phyloP scores from a whole-genome alignment of 163 green algal genomes.

The Scenedesmus sp. region DNA sequence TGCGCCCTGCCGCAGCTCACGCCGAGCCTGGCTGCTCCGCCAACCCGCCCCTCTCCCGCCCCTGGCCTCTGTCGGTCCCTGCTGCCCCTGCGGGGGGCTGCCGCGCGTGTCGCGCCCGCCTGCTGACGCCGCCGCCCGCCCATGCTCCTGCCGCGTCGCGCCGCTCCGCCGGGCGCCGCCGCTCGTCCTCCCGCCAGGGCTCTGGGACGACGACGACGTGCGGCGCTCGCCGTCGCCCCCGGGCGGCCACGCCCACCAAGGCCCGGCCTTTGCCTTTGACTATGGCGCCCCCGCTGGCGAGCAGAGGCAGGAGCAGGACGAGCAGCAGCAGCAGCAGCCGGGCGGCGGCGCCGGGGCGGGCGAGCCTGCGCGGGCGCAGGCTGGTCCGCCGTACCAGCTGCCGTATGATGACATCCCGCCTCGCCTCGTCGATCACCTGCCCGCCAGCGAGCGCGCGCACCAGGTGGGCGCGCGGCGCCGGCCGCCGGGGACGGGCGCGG shows the following conservation, averaged over 20 bases:
- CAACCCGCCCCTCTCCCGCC: too few relatives aligned
- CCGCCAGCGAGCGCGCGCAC: conserved; percentile 48
- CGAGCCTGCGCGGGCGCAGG: neutral
- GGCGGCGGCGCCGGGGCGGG: neutral
- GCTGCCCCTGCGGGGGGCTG: too few relatives aligned
- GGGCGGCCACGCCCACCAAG: neutral
- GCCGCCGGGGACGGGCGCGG: neutral
- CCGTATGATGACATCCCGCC: conserved; percentile 21
- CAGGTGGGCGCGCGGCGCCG: conserved; percentile 32
- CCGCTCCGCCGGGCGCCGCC: too few relatives aligned
- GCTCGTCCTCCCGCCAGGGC: too few relatives aligned
- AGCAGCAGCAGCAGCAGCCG: conserved; percentile 2
- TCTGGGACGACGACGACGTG: too few relatives aligned
- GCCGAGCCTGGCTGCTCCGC: too few relatives aligned
- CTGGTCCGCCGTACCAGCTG: neutral
- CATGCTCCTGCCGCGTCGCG: too few relatives aligned
- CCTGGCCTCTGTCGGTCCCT: too few relatives aligned
- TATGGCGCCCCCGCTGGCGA: conserved; percentile 17
- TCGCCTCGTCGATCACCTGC: conserved; percentile 40
- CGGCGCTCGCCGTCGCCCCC: too few relatives aligned
- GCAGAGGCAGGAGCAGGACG: conserved; percentile 4
- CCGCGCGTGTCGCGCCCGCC: too few relatives aligned
- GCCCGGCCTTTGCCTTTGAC: conserved; percentile 36
- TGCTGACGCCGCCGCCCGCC: too few relatives aligned
- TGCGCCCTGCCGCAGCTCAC: too few relatives aligned